Evolutionary conservation across 257 asterid species (phyloP).

Genomic region (Lycium barbarum): DNA sequence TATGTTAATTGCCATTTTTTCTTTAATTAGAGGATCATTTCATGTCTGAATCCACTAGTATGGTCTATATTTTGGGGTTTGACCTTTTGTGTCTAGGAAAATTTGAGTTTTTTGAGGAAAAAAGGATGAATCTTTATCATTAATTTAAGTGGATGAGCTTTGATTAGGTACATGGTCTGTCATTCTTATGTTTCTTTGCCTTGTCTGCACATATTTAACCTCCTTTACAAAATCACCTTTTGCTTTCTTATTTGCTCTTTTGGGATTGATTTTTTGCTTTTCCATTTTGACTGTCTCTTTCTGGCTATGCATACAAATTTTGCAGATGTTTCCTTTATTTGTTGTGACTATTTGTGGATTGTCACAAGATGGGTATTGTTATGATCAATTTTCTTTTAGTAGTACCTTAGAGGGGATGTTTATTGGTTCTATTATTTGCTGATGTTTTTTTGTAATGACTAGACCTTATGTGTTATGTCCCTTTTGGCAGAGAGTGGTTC

Average conservation of each 20-base stretch:
- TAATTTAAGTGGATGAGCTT: constrained; percentile 33
- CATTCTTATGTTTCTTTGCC: constrained; percentile 26
- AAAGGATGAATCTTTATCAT: constrained; percentile 42
- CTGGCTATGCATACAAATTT: constrained; percentile 15
- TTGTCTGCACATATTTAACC: background rate
- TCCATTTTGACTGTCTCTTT: constrained; percentile 39
- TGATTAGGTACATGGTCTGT: constrained; percentile 3
- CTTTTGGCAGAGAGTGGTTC: constrained; percentile 71
- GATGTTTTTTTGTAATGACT: background rate
- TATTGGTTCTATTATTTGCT: background rate
- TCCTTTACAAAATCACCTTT: constrained; percentile 24
- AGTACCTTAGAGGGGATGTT: background rate
- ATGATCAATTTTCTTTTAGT: constrained; percentile 7
- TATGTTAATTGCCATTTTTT: background rate
- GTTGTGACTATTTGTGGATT: constrained; percentile 2
- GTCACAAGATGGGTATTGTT: background rate
- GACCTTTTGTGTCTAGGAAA: constrained; percentile 31
- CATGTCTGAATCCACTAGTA: background rate
- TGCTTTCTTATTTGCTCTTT: constrained; percentile 44
- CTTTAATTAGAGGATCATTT: background rate
- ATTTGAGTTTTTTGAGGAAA: constrained; percentile 26
- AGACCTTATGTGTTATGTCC: background rate
- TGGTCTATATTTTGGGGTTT: constrained; percentile 32
- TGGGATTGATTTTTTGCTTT: constrained; percentile 42
- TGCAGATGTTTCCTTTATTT: constrained; percentile 27